phyloP scores from a whole-genome alignment of 2,329 filamentous ascomycete species.

The Neurospora sp. region DNA sequence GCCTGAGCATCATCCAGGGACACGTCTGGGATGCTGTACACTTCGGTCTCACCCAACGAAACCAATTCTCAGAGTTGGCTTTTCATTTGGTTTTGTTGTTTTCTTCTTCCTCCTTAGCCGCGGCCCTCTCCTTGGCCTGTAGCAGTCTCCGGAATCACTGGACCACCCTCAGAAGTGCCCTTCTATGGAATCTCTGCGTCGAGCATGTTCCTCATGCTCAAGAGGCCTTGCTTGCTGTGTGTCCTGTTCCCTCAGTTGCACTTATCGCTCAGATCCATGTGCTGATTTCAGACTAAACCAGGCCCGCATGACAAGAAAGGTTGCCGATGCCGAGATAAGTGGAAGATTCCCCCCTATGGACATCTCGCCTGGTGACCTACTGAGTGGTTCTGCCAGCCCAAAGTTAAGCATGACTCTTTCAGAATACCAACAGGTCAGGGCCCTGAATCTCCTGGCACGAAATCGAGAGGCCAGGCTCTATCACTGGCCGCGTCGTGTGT shows the following conservation, averaged over 20 bases:
- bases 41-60: background rate
- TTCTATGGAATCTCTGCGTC: background rate
- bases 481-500: background rate
- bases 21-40: background rate
- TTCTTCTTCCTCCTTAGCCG: too few relatives aligned
- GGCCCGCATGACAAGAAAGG: conserved; percentile 5
- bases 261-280: background rate
- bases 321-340: conserved; percentile 1
- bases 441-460: background rate
- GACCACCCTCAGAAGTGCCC: background rate
- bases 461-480: background rate
- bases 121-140: background rate
- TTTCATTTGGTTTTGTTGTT: background rate
- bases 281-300: background rate
- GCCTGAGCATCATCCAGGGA: background rate
- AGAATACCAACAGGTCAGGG: background rate
- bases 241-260: background rate
- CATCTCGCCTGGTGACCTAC: background rate
- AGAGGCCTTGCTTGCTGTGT: background rate
- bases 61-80: background rate
- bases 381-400: background rate
- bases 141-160: background rate
- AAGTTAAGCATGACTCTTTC: background rate
- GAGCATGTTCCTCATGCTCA: background rate
- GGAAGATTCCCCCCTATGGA: background rate